Base-by-base conservation (phyloP, 768 basidiomycete genomes). In the Podaxis sp. region DNA sequence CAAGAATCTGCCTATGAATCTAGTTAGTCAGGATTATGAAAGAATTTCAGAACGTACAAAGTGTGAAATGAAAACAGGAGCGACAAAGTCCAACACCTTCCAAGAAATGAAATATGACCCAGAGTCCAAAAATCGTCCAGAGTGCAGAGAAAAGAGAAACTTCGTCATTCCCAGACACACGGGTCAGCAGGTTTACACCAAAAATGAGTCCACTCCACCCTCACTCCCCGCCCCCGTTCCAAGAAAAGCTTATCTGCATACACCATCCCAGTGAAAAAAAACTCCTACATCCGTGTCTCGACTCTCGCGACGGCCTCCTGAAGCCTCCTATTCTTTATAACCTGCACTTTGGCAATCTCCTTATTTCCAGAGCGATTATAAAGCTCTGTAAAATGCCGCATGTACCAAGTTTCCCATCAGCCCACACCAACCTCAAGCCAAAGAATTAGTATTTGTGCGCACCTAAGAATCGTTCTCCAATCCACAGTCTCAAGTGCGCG, bases 391-490 rank as follows among this genome's bases (percentile, higher is more conserved):
- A 62, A 7, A 54, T 11, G 53, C 48, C 11, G 7, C 17, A 53
- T 60, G 17, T 55, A 51, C 11, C 33, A 22, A 50, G 12, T 28
- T 12, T 24, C 4, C 37, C 26, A 3, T n/a, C 40, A 50, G 30
- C 44, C 13, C 50, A 44, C 51, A 40, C 41, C 41, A 65, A 37
- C 37, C 11, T 30, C 30, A 64, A 63, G 12, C 48, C 52, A 28
- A 38, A 30, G 40, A 57, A 28, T 48, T 55, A 53, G 7, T 11
- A 28, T 33, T 56, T 10, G 58, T 54, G 78, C 82, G 52, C 49
- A 90, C 89, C 89, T 53, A 86, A 74, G 65, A 84, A 82, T 49
- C 88, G 78, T 68, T 91, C 85, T 5, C 89, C 89, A 11, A 88
- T 84, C 91, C 91, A 91, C 54, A 90, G 69, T 22, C 89, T 76